Conservation (phyloP, 805 yeast species). For the Dipodascopsis uninucleata region DNA sequence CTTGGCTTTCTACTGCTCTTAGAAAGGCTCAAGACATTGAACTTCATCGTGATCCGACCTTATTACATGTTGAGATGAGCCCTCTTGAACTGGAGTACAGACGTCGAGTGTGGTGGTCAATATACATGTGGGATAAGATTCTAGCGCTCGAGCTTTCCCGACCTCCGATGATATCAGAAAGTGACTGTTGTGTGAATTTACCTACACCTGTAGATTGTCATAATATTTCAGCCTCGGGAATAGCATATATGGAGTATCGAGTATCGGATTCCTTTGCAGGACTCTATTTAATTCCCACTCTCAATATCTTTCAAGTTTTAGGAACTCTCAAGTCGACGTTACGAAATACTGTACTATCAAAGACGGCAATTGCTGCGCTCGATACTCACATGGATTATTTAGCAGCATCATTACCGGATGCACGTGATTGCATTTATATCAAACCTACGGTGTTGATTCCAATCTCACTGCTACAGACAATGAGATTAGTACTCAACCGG, state of each 20-base stretch:
- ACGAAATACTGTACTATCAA: constrained; percentile 9
- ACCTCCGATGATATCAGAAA: constrained; percentile 17
- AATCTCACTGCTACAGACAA: constrained; percentile 19
- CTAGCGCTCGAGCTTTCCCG: constrained; percentile 26
- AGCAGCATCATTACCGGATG: constrained; percentile 20
- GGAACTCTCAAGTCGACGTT: constrained; percentile 17
- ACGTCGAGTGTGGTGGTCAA: constrained; percentile 32
- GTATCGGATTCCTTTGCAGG: constrained; percentile 11
- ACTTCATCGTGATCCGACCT: constrained; percentile 12
- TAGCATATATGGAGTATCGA: not conserved
- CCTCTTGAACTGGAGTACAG: constrained; percentile 18
- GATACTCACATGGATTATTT: constrained; percentile 20
- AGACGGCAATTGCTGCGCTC: constrained; percentile 18
- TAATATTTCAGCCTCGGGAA: constrained; percentile 7
- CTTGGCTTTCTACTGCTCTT: constrained; percentile 29
- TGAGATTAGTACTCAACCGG: constrained; percentile 18
- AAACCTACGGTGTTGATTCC: constrained; percentile 20
- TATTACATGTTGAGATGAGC: not conserved
- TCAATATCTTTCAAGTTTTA: constrained; percentile 18
- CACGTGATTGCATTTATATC: constrained; percentile 2
- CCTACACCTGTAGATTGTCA: constrained; percentile 25
- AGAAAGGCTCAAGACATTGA: constrained; percentile 27
- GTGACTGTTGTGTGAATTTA: constrained; percentile 21
- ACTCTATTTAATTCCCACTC: constrained; percentile 16
- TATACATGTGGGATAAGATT: constrained; percentile 30